Evolutionary conservation across 2,329 filamentous ascomycete genomes (phyloP).

Genomic region (Fusarium ambrosium): DNA sequence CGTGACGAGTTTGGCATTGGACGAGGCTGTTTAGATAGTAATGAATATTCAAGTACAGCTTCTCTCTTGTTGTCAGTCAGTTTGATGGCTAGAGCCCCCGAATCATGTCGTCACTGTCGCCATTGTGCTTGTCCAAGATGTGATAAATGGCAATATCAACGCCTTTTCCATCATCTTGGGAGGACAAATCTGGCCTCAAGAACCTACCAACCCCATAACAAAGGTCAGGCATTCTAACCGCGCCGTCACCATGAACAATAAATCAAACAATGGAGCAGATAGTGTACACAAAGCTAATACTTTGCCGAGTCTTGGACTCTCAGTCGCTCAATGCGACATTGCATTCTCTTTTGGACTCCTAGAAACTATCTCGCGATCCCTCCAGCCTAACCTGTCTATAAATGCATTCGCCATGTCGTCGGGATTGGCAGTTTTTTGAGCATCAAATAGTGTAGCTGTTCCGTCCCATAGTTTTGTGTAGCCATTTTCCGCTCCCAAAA

Average conservation of each 20-base stretch:
- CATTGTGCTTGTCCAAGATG: not conserved
- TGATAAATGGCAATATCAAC: not conserved
- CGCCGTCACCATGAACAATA: slow-evolving; percentile 10
- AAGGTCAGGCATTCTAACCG: not conserved
- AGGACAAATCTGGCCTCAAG: not conserved
- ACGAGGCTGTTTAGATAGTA: not conserved
- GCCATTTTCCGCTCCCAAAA: slow-evolving; percentile 27
- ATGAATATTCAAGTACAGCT: not conserved
- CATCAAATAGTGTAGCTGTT: slow-evolving; percentile 13
- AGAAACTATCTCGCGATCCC: slow-evolving; percentile 36
- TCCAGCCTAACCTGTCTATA: slow-evolving; percentile 37
- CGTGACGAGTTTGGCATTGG: not conserved
- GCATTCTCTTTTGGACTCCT: slow-evolving; percentile 35
- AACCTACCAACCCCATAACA: not conserved
- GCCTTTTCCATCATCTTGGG: not conserved
- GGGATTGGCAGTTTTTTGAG: slow-evolving; percentile 22
- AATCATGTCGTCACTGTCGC: not conserved
- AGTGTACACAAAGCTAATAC: slow-evolving; percentile 34
- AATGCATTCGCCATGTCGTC: slow-evolving; percentile 25
- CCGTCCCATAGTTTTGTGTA: slow-evolving; percentile 29
- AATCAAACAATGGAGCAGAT: slow-evolving; percentile 36
- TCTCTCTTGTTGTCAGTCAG: not conserved
- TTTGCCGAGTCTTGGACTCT: slow-evolving; percentile 32
- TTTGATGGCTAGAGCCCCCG: not conserved
- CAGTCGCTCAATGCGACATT: slow-evolving; percentile 25